Evolutionary conservation across 208 protist genomes (phyloP).

Genomic region (Leishmania tarentolae): DNA sequence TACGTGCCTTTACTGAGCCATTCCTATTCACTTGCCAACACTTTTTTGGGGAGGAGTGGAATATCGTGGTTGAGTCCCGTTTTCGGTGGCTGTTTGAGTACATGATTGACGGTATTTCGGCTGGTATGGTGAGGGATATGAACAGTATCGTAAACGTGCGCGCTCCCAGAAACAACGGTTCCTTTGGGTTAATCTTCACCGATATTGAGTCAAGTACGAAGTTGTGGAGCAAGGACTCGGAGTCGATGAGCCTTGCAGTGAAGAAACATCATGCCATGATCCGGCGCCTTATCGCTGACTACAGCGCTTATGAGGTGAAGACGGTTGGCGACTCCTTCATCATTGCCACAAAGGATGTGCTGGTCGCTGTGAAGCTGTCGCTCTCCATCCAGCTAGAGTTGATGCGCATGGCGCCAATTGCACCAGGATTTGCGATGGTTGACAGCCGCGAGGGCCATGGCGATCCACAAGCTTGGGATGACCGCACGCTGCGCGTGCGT

Average conservation of each 20-base stretch:
- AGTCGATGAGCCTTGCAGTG: conserved; percentile 62
- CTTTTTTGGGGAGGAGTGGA: conserved; percentile 76
- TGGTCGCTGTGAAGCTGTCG: conserved; percentile 71
- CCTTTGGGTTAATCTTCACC: conserved; percentile 77
- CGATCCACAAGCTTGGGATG: conserved; percentile 40
- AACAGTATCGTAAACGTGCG: conserved; percentile 48
- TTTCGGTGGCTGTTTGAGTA: conserved; percentile 55
- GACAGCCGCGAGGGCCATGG: conserved; percentile 54
- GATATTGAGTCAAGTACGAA: conserved; percentile 82
- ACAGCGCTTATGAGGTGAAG: conserved; percentile 85
- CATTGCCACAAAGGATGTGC: conserved; percentile 67
- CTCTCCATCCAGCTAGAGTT: conserved; percentile 75
- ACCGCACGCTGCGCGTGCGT: conserved; percentile 55
- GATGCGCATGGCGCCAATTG: conserved; percentile 65
- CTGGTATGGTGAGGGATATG: conserved; percentile 51
- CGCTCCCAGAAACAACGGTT: conserved; percentile 38
- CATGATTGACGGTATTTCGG: conserved; percentile 51
- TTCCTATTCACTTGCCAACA: conserved; percentile 76
- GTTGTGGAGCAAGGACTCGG: conserved; percentile 71
- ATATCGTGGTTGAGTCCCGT: conserved; percentile 61
- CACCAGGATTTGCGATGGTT: conserved; percentile 65
- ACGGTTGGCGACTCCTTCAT: conserved; percentile 86
- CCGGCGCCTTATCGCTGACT: conserved; percentile 61
- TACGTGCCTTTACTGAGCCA: conserved; percentile 55
- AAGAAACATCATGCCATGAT: conserved; percentile 75